Evolutionary conservation across 768 basidiomycete genomes (phyloP).

Genomic region (Pulveroboletus sp.): DNA sequence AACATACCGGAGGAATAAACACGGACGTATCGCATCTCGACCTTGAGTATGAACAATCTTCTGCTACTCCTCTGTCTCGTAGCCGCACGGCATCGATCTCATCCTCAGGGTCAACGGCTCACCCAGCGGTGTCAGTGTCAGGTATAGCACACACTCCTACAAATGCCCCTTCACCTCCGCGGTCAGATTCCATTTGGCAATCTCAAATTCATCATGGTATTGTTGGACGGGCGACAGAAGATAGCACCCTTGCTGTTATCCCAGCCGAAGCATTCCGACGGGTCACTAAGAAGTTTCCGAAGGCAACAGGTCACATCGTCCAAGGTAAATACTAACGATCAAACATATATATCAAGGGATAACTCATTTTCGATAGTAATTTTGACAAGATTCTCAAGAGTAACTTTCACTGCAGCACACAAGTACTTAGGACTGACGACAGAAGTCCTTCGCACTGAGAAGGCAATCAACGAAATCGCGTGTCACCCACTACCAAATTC

Average conservation of each 20-base stretch:
- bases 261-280: conserved; percentile 95
- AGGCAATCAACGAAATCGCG: conserved; percentile 94
- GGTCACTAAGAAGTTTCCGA: conserved; percentile 93
- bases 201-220: conserved; percentile 57
- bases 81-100: conserved; percentile 55
- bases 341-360: conserved; percentile 7
- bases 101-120: conserved; percentile 67
- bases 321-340: conserved; percentile 52
- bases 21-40: conserved; percentile 64
- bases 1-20: conserved; percentile 39
- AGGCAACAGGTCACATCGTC: conserved; percentile 94
- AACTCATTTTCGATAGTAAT: conserved; percentile 56
- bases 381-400: conserved; percentile 90
- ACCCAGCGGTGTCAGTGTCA: conserved; percentile 35
- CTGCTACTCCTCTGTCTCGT: conserved; percentile 28
- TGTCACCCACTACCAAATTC: conserved; percentile 88
- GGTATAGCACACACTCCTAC: conserved; percentile 16
- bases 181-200: conserved; percentile 22
- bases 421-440: conserved; percentile 92
- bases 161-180: conserved; percentile 19
- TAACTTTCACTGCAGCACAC: conserved; percentile 97
- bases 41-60: conserved; percentile 31
- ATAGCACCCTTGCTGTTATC: conserved; percentile 96
- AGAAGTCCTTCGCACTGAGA: conserved; percentile 94
- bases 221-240: conserved; percentile 89